Base-by-base conservation (phyloP, 2,329 filamentous ascomycete species). In the Rachicladosporium sp. region DNA sequence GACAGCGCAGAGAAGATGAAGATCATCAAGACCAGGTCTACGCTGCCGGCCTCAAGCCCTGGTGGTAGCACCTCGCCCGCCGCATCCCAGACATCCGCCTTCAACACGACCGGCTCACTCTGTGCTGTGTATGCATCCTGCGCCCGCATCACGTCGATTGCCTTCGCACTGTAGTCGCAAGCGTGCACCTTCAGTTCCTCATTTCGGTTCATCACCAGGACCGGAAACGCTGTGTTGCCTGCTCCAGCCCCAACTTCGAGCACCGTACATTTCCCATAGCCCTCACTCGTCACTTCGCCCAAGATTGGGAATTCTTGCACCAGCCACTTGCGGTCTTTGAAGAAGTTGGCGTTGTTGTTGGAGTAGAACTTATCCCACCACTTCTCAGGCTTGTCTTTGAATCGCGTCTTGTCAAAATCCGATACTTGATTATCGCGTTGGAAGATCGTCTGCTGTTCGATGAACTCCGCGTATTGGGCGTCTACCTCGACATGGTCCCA, bases 291-390 rank as follows among this genome's bases (percentile, higher is more conserved):
- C 37, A 94, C 72, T 42, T 83, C 73, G 15, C 72, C 75, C n/a
- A 98, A 67, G 4, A 96, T 67, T 0, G 91, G 91, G 49, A 98
- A 98, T 61, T 98, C 91, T 61, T 96, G 89, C 48, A 82, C 81
- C 27, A 98, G 68, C 91, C 91, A 98, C 60, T 96, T 96, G 47
- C 91, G 76, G 58, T 98, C 83, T 65, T 98, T 98, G 76, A 98
- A 98, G 65, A 98, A 98, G 57, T 96, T 96, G 53, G 80, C 76
- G 12, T 83, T 84, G 64, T 98, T 96, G 66, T 96, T 94, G 65
- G 91, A 88, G 70, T 98, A 98, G 65, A 98, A 98, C 40, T 82
- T 67, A 56, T 98, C 91, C 91, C 91, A 98, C 85, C 87, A 96
- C 62, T 87, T 93, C 46, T 85, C 88, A 1, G 91, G 91, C 48